These are phyloP conservation scores for Didymella exigua DNA, from an alignment of 2,329 filamentous ascomycete species.

Conservation along the genomic window DNA sequence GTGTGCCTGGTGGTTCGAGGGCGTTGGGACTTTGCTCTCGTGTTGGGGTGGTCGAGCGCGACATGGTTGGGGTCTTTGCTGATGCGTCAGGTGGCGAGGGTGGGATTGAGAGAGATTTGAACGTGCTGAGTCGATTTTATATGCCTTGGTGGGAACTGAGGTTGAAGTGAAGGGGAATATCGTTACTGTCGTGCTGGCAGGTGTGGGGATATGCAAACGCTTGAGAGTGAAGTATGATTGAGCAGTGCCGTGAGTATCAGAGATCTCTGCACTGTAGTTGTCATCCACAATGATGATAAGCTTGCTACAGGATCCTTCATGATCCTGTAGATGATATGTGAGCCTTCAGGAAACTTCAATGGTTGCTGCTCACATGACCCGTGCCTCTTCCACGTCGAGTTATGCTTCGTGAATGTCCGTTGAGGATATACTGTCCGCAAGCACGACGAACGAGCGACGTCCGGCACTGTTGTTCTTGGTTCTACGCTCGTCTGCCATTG, in stretches of 20 bases:
- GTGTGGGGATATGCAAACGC: conserved; percentile 1
- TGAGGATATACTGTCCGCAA: too few species aligned
- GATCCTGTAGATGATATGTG: not conserved
- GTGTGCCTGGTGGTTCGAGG: not conserved
- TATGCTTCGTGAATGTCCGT: too few species aligned
- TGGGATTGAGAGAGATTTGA: not conserved
- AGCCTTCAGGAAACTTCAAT: not conserved
- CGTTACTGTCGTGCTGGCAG: not conserved
- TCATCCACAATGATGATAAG: not conserved
- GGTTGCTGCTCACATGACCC: not conserved
- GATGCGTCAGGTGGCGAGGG: not conserved
- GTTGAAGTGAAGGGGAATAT: not conserved
- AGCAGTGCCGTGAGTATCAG: not conserved
- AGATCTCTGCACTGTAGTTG: not conserved
- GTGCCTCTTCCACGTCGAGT: too few species aligned
- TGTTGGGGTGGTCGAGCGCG: conserved; percentile 4
- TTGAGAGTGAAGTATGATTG: not conserved
- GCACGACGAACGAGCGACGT: too few species aligned
- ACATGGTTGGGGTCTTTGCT: not conserved
- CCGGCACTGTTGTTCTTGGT: too few species aligned
- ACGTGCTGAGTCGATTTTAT: not conserved
- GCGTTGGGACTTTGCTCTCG: not conserved
- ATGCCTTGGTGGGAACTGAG: not conserved
- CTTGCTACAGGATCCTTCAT: not conserved
- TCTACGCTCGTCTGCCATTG: too few species aligned